phyloP scores from a whole-genome alignment of 805 yeast genomes.

The Ogataea corticis region DNA sequence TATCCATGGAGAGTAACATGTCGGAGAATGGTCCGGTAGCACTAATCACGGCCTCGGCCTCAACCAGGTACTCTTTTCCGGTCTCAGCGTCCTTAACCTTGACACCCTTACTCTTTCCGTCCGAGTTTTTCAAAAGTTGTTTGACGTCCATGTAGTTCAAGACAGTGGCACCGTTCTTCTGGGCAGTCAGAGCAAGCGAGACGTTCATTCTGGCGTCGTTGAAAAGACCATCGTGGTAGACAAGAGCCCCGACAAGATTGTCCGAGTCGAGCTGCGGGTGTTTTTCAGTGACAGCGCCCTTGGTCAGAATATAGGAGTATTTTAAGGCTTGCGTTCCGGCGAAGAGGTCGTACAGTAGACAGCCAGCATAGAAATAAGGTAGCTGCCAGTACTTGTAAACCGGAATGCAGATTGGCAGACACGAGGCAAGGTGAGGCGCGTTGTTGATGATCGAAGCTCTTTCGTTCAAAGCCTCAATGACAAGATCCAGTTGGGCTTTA shows the following conservation, averaged over 20 bases:
- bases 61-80: constrained; percentile 58
- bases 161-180: constrained; percentile 84
- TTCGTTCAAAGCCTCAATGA: constrained; percentile 85
- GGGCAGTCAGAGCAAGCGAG: constrained; percentile 81
- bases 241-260: constrained; percentile 83
- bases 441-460: constrained; percentile 82
- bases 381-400: constrained; percentile 94
- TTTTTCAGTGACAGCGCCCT: constrained; percentile 62
- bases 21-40: constrained; percentile 97
- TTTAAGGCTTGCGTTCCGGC: constrained; percentile 88
- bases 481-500: constrained; percentile 84
- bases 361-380: constrained; percentile 90
- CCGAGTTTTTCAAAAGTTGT: constrained; percentile 65
- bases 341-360: constrained; percentile 87
- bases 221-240: constrained; percentile 93
- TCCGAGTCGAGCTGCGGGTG: constrained; percentile 86
- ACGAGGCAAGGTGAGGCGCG: constrained; percentile 87
- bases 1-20: constrained; percentile 81
- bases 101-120: constrained; percentile 70
- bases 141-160: constrained; percentile 83
- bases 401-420: constrained; percentile 94
- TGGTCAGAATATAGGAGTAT: constrained; percentile 69
- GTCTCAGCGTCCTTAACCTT: constrained; percentile 71
- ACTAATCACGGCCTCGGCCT: constrained; percentile 76
- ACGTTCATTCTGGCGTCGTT: constrained; percentile 91